phyloP scores from a whole-genome alignment of 2,329 filamentous ascomycete genomes.

The Phaeosphaeria sp. region DNA sequence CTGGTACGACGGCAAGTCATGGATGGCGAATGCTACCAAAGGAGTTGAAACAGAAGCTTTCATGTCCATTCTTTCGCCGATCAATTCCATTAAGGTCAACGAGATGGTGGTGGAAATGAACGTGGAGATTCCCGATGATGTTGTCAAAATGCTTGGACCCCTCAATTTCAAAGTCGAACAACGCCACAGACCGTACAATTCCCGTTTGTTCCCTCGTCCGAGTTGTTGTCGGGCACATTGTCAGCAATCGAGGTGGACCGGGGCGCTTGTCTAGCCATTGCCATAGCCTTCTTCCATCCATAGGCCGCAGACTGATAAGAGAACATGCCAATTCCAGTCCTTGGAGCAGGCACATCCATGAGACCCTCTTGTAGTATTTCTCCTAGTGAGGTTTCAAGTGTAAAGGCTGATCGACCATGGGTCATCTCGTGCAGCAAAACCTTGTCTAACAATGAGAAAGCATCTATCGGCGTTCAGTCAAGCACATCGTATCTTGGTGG shows the following conservation, averaged over 20 bases:
- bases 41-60: no score
- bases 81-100: no score
- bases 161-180: constrained; percentile 6
- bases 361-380: no score
- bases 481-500: not conserved
- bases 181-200: constrained; percentile 6
- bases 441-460: constrained; percentile 15
- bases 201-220: constrained; percentile 1
- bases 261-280: not conserved
- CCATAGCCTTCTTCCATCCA: constrained; percentile 11
- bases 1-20: not conserved
- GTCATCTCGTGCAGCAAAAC: constrained; percentile 23
- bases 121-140: constrained; percentile 5
- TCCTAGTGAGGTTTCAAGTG: not conserved
- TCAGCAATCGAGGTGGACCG: not conserved
- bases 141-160: constrained; percentile 3
- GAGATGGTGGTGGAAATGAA: constrained; percentile 8
- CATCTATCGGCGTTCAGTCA: constrained; percentile 7
- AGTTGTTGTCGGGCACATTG: constrained; percentile 15
- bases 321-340: not conserved
- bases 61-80: no score
- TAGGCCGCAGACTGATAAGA: constrained; percentile 1
- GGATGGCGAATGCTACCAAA: not conserved
- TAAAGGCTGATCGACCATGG: constrained; percentile 8
- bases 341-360: not conserved